phyloP scores from a whole-genome alignment of 176 grass and related monocot species.

The Tillandsia fasciculata region DNA sequence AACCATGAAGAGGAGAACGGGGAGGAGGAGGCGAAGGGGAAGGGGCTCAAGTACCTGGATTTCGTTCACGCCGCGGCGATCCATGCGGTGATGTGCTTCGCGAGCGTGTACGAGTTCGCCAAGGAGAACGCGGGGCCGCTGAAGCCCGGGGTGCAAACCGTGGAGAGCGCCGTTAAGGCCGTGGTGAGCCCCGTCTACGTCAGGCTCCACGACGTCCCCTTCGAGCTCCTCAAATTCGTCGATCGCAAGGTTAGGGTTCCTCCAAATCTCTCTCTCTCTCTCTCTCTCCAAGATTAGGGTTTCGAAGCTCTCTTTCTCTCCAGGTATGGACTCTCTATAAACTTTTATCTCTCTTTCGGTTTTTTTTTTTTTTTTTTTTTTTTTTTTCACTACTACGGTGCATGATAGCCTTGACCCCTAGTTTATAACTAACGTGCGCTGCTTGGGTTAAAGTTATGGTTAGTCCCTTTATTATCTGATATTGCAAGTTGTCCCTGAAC shows the following conservation, averaged over 20 bases:
- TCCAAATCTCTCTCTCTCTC: neutral
- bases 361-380: too few species aligned
- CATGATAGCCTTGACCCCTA: neutral
- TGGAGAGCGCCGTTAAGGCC: slow-evolving; percentile 49
- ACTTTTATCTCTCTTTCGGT: too few species aligned
- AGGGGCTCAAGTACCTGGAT: slow-evolving; percentile 48
- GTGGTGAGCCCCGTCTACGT: slow-evolving; percentile 43
- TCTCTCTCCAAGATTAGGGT: neutral
- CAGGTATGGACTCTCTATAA: too few species aligned
- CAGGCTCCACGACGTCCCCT: slow-evolving; percentile 38
- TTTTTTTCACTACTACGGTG: neutral
- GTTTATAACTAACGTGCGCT: too few species aligned
- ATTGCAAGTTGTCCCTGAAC: too few species aligned
- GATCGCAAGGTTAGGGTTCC: slow-evolving; percentile 49
- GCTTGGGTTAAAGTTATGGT: too few species aligned
- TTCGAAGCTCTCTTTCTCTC: neutral
- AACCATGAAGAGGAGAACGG: neutral
- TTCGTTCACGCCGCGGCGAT: slow-evolving; percentile 45
- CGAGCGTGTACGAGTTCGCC: slow-evolving; percentile 51
- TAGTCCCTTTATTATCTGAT: too few species aligned
- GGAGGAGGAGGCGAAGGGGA: neutral
- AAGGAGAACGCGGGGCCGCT: slow-evolving; percentile 74
- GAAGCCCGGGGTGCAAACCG: slow-evolving; percentile 46
- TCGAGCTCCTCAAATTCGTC: slow-evolving; percentile 56
- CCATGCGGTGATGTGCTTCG: slow-evolving; percentile 38